phyloP scores from a whole-genome alignment of 768 basidiomycete genomes.

The Astraeus odoratus region DNA sequence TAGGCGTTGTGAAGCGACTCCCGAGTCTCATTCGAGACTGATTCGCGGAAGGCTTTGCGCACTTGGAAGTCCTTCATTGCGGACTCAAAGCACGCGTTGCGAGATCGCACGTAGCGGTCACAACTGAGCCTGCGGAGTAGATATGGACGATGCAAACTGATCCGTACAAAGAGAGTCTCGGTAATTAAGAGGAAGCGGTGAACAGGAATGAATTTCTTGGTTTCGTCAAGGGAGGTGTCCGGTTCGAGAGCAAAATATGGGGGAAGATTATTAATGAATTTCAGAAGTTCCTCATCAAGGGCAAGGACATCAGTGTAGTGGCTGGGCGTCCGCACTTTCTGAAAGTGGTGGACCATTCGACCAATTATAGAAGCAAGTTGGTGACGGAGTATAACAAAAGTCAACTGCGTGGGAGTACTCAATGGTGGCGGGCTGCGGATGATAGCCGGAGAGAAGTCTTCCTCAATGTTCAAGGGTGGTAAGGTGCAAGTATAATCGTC shows the following conservation, averaged over 20 bases:
- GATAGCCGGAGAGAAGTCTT: slow-evolving; percentile 40
- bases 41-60: slow-evolving; percentile 59
- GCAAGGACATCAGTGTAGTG: slow-evolving; percentile 79
- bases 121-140: slow-evolving; percentile 67
- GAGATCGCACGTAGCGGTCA: slow-evolving; percentile 75
- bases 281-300: slow-evolving; percentile 78
- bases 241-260: slow-evolving; percentile 72
- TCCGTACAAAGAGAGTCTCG: slow-evolving; percentile 81
- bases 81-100: slow-evolving; percentile 85
- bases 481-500: slow-evolving; percentile 83
- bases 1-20: slow-evolving; percentile 76
- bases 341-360: slow-evolving; percentile 88
- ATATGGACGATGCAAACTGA: slow-evolving; percentile 84
- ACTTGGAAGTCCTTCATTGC: slow-evolving; percentile 83
- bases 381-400: slow-evolving; percentile 83
- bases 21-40: slow-evolving; percentile 54
- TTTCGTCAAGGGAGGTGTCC: slow-evolving; percentile 70
- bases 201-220: slow-evolving; percentile 58
- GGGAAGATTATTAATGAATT: slow-evolving; percentile 70
- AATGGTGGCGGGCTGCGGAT: slow-evolving; percentile 51
- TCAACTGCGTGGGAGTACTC: slow-evolving; percentile 72
- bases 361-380: slow-evolving; percentile 80
- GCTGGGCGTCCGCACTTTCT: slow-evolving; percentile 68
- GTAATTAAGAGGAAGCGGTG: slow-evolving; percentile 88
- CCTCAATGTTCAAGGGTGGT: slow-evolving; percentile 67